Percentiles rank a stretch among this genome's conserved stretches.
These are phyloP conservation scores for Zasmidium angulare DNA, from an alignment of 2,329 filamentous ascomycete genomes.

Conservation along the genomic window DNA sequence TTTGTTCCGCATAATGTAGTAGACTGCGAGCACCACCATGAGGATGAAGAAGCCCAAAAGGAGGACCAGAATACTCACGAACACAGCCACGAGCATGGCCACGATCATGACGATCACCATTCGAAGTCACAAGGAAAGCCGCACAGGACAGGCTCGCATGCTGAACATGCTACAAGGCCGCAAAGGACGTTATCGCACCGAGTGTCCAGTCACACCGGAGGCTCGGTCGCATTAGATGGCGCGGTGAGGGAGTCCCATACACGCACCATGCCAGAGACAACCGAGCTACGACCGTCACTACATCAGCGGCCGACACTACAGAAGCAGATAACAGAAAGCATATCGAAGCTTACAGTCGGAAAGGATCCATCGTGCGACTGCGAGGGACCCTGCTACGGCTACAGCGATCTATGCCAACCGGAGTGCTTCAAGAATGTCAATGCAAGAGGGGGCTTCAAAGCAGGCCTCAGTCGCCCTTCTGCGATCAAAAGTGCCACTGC, in stretches of 20 bases:
- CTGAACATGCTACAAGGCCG: constrained; percentile 15
- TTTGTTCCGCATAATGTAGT: constrained; percentile 77
- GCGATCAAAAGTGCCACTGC: constrained; percentile 25
- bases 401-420: constrained; percentile 60
- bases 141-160: constrained; percentile 19
- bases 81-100: constrained; percentile 27
- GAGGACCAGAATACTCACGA: constrained; percentile 14
- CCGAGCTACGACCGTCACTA: not conserved
- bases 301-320: constrained; percentile 41
- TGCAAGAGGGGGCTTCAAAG: constrained; percentile 35
- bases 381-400: constrained; percentile 60
- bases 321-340: constrained; percentile 40
- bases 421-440: constrained; percentile 59
- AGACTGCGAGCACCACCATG: constrained; percentile 74
- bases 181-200: constrained; percentile 16
- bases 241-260: constrained; percentile 16
- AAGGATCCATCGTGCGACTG: constrained; percentile 51
- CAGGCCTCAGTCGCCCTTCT: constrained; percentile 26
- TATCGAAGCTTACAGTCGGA: constrained; percentile 50
- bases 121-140: constrained; percentile 4
- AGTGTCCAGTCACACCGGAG: not conserved
- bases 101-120: constrained; percentile 31
- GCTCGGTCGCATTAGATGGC: not conserved
- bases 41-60: constrained; percentile 53
- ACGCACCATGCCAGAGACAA: not conserved